Percentiles rank a stretch among this genome's conserved stretches.
Conservation (phyloP, 1,139 yeast species). For the Suhomyces bribrorum region DNA sequence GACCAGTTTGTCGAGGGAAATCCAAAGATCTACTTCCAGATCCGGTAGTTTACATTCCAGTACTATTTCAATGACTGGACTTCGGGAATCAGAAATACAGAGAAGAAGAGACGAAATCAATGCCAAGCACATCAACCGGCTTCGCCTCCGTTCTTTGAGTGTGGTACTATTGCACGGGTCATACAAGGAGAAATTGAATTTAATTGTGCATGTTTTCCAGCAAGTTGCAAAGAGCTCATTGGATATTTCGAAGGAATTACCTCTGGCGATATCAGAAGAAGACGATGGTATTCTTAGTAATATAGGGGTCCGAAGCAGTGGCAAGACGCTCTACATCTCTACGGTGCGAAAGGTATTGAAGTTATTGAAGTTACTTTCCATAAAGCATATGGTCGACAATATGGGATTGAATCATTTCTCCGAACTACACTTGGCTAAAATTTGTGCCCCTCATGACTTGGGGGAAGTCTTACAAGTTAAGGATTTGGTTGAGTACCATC, state of each 20-base stretch:
- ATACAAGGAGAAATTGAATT: slow-evolving; percentile 34
- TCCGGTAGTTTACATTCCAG: slow-evolving; percentile 28
- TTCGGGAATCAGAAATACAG: slow-evolving; percentile 16
- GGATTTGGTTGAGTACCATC: slow-evolving; percentile 7
- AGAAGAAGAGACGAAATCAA: slow-evolving; percentile 11
- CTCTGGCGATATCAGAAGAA: slow-evolving; percentile 6
- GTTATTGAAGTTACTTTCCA: slow-evolving; percentile 20
- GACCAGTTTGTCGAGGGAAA: slow-evolving; percentile 26
- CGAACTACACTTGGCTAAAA: slow-evolving; percentile 11
- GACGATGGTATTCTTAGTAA: slow-evolving; percentile 18
- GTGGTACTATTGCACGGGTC: slow-evolving; percentile 32
- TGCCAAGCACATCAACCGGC: slow-evolving; percentile 11
- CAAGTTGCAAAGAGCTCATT: slow-evolving; percentile 8
- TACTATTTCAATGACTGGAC: slow-evolving; percentile 19
- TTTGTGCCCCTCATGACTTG: slow-evolving; percentile 16
- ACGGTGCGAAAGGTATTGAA: slow-evolving; percentile 21
- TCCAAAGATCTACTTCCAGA: slow-evolving; percentile 28
- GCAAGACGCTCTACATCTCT: slow-evolving; percentile 21
- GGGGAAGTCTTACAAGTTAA: slow-evolving; percentile 14
- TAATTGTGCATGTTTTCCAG: slow-evolving; percentile 27
- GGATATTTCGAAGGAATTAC: slow-evolving; percentile 1
- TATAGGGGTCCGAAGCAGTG: slow-evolving; percentile 18
- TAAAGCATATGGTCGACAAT: slow-evolving; percentile 23
- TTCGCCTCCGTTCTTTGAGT: slow-evolving; percentile 25
- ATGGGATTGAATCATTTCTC: slow-evolving; percentile 23